phyloP scores from a whole-genome alignment of 163 green algal species.

The Chlorella variabilis region DNA sequence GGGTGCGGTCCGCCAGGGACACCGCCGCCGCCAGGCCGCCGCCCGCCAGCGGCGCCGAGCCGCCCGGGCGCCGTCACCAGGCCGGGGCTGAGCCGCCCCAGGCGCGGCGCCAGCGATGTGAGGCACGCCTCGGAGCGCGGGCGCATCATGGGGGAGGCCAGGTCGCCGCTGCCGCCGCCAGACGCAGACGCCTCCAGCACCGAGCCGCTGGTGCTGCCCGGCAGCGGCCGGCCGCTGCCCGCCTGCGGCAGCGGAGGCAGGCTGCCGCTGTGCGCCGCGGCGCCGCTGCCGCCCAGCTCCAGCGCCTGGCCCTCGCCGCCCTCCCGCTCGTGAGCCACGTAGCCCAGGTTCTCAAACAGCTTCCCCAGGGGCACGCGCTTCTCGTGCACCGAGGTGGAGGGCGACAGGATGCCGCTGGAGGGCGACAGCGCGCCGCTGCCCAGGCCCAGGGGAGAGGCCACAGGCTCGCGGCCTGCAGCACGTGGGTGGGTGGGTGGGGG shows the following conservation, averaged over 20 bases:
- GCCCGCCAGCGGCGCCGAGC: neutral
- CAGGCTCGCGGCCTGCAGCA: conserved; percentile 5
- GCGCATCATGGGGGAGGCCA: neutral
- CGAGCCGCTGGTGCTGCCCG: neutral
- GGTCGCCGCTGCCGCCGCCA: neutral
- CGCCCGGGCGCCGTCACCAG: neutral
- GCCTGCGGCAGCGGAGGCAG: conserved; percentile 9
- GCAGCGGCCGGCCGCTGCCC: neutral
- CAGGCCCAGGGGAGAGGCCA: neutral
- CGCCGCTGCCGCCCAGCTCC: neutral
- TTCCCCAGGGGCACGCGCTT: conserved; percentile 49
- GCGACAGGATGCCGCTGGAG: conserved; percentile 39
- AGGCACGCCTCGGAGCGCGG: conserved; percentile 24
- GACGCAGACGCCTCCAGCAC: neutral
- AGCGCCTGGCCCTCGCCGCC: neutral
- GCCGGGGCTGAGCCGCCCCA: neutral
- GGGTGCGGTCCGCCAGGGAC: neutral
- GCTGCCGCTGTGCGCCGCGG: neutral
- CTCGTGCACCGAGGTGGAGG: conserved; percentile 4
- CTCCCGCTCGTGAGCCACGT: conserved; percentile 6
- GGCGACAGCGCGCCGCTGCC: conserved; percentile 39
- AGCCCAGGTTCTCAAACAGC: conserved; percentile 58
- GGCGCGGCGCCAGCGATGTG: neutral
- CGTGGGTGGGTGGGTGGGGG: neutral
- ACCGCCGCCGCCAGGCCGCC: conserved; percentile 5